These are phyloP conservation scores for Sporisorium exsertum DNA, from an alignment of 1,284 basidiomycete species.

Conservation along the genomic window DNA sequence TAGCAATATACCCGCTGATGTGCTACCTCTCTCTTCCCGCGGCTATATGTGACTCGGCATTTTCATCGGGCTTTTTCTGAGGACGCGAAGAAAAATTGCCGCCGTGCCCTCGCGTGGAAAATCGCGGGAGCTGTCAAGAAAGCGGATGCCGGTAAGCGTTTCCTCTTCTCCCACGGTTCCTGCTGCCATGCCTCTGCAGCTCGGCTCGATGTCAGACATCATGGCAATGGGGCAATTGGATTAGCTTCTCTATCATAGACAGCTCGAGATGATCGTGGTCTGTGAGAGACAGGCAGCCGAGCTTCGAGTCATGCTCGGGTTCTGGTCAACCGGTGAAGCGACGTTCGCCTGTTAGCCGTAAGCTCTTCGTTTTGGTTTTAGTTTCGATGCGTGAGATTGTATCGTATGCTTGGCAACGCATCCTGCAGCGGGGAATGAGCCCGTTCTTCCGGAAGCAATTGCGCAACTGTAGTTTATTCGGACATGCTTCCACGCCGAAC, in stretches of 20 bases:
- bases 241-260: background rate
- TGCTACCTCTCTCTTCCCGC: no score
- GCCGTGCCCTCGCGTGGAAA: background rate
- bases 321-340: background rate
- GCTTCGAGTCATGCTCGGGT: slow-evolving; percentile 3
- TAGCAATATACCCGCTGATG: no score
- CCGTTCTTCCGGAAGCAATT: background rate
- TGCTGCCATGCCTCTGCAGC: background rate
- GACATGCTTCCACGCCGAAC: no score
- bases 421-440: background rate
- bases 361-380: background rate
- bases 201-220: background rate
- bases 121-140: background rate
- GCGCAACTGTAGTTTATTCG: no score
- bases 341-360: background rate
- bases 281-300: background rate
- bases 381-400: background rate
- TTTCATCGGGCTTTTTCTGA: no score
- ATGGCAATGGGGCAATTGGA: background rate
- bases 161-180: background rate
- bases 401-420: background rate
- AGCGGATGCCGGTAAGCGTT: background rate
- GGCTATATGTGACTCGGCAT: no score
- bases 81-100: background rate
- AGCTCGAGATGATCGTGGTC: background rate